These are phyloP conservation scores for Mycena epipterygia DNA, from an alignment of 768 basidiomycete genomes.

Conservation along the genomic window DNA sequence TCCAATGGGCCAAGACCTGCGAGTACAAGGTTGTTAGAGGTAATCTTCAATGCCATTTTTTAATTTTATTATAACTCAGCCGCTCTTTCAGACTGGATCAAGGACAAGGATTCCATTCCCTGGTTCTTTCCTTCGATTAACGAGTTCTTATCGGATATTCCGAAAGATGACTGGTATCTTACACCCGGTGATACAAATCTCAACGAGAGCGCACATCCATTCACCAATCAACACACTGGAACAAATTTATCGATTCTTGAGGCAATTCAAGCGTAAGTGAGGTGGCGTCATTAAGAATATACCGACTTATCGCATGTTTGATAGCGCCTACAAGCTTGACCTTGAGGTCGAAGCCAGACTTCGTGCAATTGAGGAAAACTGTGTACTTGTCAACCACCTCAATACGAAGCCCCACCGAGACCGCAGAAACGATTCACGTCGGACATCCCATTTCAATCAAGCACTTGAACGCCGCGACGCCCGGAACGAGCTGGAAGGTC, in stretches of 20 bases:
- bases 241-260: too few species aligned
- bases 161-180: slow-evolving; percentile 32
- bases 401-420: slow-evolving; percentile 17
- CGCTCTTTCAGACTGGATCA: slow-evolving; percentile 32
- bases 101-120: slow-evolving; percentile 25
- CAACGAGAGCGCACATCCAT: slow-evolving; percentile 40
- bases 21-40: slow-evolving; percentile 32
- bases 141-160: slow-evolving; percentile 28
- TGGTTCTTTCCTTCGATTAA: slow-evolving; percentile 40
- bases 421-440: slow-evolving; percentile 4
- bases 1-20: slow-evolving; percentile 24
- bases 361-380: not conserved
- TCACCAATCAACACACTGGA: too few species aligned
- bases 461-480: not conserved
- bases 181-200: slow-evolving; percentile 36
- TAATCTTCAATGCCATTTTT: not conserved
- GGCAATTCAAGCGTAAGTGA: slow-evolving; percentile 28
- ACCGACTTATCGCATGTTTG: not conserved
- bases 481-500: too few species aligned
- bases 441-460: not conserved
- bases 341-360: not conserved
- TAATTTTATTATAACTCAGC: not conserved
- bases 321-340: slow-evolving; percentile 18
- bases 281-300: not conserved
- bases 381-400: too few species aligned